Evolutionary conservation across 1,139 yeast species (phyloP), one percentile per base, ranked within the genome.

Genomic region (Suhomyces chickasaworum): DNA sequence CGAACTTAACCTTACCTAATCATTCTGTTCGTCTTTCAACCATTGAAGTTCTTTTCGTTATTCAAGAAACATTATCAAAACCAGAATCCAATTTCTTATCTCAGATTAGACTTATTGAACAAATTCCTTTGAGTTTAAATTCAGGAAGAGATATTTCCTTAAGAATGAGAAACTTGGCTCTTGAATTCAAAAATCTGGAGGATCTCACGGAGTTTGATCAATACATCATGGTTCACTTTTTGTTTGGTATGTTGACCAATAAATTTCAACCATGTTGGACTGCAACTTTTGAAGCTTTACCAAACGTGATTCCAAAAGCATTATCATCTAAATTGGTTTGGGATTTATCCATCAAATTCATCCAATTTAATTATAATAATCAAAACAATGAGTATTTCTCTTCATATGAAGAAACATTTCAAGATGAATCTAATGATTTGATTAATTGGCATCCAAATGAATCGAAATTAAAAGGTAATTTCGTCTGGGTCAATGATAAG

Each of bases 211-310:
- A 51, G 1, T 49, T 70, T 4, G 67, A 73, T 13, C 74, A 77
- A 34, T 57, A 58, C 13, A 65, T 80, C 6, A 73, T 86, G 22
- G 71, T 84, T 15, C 73, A 78, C 31, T 88, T 77, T 60, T 52
- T 86, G 44, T 81, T 89, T 62, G 98, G 97, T 22, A 72, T 87
- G 51, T 68, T 91, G 41, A 76, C 90, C 1, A 83, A 84, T 39
- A 80, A 81, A 51, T 90, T 93, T 57, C 87, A 89, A 50, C 99
- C 99, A 1, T 75, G 86, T 23, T 89, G 96, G 96, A 78, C 80
- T 17, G 88, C 87, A 4, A 85, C 87, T 2, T 70, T 75, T 46
- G 93, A 85, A 51, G 75, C 79, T 6, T 59, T 88, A 8, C 80
- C 84, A 0, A 58, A 63, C 7, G 64, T 85, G 8, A 65, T 71